phyloP scores from a whole-genome alignment of 83 land plant species.

The Diphasiastrum complanatum region DNA sequence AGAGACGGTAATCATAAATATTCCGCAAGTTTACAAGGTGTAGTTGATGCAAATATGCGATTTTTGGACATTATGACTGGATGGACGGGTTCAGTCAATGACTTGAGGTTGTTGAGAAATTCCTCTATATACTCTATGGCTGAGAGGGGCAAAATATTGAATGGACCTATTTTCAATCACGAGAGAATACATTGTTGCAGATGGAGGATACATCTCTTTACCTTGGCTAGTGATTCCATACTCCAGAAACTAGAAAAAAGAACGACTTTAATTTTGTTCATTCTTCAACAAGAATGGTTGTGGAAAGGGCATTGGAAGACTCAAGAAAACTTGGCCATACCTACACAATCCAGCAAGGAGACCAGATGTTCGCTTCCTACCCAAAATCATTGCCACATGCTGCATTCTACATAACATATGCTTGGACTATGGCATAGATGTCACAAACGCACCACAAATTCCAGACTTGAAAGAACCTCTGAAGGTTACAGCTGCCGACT shows the following conservation, averaged over 20 bases:
- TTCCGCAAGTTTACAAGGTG: constrained; percentile 74
- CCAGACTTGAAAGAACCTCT: no score
- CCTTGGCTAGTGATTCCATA: constrained; percentile 85
- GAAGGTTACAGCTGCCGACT: no score
- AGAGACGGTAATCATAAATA: constrained; percentile 68
- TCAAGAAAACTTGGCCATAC: constrained; percentile 74
- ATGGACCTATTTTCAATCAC: constrained; percentile 42
- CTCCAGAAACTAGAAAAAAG: neutral
- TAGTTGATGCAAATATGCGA: constrained; percentile 64
- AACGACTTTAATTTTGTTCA: constrained; percentile 18
- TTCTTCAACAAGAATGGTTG: constrained; percentile 29
- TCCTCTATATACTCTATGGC: constrained; percentile 65
- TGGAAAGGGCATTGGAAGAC: constrained; percentile 48
- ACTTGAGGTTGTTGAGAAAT: constrained; percentile 47
- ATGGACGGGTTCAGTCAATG: constrained; percentile 74
- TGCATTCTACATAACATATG: constrained; percentile 81
- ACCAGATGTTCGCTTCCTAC: constrained; percentile 68
- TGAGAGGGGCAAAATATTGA: constrained; percentile 53
- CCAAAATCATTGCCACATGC: constrained; percentile 66
- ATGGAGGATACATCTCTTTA: constrained; percentile 55
- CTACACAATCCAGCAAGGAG: constrained; percentile 75
- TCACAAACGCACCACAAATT: no score
- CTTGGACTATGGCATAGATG: constrained; percentile 68
- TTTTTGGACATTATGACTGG: constrained; percentile 85
- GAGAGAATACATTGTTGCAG: constrained; percentile 79